Conservation (phyloP, 2,329 filamentous ascomycete species). For the Ramichloridium luteum region DNA sequence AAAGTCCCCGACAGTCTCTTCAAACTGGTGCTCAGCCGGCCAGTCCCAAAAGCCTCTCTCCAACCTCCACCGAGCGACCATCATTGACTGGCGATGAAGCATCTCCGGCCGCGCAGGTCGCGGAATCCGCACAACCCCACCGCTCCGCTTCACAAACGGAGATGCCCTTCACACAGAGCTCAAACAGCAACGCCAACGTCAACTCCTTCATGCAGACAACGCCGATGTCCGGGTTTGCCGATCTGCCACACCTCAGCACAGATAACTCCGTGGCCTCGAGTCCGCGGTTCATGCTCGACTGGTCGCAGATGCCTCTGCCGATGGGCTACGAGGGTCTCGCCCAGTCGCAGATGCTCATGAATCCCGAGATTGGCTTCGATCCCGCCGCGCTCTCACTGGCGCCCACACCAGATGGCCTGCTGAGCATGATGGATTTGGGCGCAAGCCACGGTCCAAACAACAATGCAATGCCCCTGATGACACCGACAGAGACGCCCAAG, state of each 20-base stretch:
- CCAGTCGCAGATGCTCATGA: slow-evolving; percentile 33
- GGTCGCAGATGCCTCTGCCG: slow-evolving; percentile 35
- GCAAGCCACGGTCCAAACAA: slow-evolving; percentile 21
- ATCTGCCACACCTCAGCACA: slow-evolving; percentile 27
- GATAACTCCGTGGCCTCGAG: slow-evolving; percentile 33
- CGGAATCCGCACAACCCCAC: slow-evolving; percentile 12
- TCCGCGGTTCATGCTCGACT: slow-evolving; percentile 38
- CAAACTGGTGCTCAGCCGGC: background rate
- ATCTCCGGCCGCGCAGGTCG: background rate
- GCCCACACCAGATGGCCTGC: slow-evolving; percentile 28
- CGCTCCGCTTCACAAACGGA: slow-evolving; percentile 15
- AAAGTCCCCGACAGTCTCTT: too few species aligned
- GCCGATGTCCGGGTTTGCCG: slow-evolving; percentile 35
- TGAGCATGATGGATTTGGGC: slow-evolving; percentile 35
- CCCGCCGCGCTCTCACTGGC: slow-evolving; percentile 27
- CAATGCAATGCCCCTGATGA: slow-evolving; percentile 34
- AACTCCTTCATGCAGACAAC: slow-evolving; percentile 30
- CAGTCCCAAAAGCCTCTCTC: background rate
- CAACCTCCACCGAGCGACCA: background rate
- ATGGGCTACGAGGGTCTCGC: slow-evolving; percentile 32
- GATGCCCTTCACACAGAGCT: too few species aligned
- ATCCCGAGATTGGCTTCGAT: slow-evolving; percentile 35
- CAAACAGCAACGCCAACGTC: too few species aligned
- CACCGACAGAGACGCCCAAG: slow-evolving; percentile 35
- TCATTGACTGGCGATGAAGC: background rate